phyloP scores from a whole-genome alignment of 108 stramenopile genomes.

The Schizochytrium sp. region DNA sequence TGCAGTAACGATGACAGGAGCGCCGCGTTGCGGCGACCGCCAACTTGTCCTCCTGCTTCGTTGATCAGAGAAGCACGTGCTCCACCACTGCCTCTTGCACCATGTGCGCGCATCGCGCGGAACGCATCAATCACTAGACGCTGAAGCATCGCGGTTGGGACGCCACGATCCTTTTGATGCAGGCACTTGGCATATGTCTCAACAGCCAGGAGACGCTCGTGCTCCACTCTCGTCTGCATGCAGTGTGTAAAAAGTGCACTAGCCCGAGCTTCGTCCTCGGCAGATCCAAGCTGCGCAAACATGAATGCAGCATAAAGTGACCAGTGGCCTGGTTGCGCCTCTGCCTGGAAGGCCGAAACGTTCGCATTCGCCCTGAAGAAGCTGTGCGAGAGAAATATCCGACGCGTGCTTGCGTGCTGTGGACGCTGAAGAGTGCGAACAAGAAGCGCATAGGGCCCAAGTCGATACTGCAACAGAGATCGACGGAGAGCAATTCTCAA shows the following conservation, averaged over 20 bases:
- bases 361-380: background rate
- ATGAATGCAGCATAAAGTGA: background rate
- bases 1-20: background rate
- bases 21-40: background rate
- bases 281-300: background rate
- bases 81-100: background rate
- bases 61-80: background rate
- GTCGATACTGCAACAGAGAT: too few relatives aligned
- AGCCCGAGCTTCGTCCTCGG: background rate
- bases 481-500: too few relatives aligned
- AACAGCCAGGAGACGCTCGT: background rate
- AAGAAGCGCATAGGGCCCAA: too few relatives aligned
- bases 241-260: background rate
- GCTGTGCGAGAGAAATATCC: background rate
- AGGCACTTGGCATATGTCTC: background rate
- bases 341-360: background rate
- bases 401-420: background rate
- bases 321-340: background rate
- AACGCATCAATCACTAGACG: too few relatives aligned
- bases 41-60: background rate
- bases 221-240: background rate
- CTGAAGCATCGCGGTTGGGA: background rate
- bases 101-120: background rate
- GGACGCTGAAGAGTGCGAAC: too few relatives aligned
- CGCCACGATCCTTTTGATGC: background rate